Base-by-base conservation (phyloP, 768 basidiomycete genomes). In the Boletus subparvulus region DNA sequence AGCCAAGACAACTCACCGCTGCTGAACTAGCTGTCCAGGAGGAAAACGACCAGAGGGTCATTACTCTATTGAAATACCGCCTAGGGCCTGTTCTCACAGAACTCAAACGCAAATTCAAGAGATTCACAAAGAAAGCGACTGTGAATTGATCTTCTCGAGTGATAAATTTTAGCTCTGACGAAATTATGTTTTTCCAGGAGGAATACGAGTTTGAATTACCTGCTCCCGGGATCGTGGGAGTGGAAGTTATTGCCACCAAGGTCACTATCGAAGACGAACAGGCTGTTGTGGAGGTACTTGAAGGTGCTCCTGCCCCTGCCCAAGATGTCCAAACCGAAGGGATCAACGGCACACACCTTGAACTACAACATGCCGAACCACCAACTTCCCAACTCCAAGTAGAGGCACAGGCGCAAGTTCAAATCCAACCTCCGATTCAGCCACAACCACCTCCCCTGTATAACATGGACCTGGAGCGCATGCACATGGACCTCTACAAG, bases 401-500 rank as follows among this genome's bases (percentile, higher is more conserved):
- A 21, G 21, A 21, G 21, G 21, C 21, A 21, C 21, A 21, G 21
- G 75, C 75, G 10, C 70, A 66, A 52, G 44, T 72, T 5, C 84
- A 72, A 42, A 63, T 65, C 41, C 77, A 71, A 45, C 78, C 62
- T 28, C 73, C 71, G 16, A 54, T 63, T 12, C 75, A 76, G 10
- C 75, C 75, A 17, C 70, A 50, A 28, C 44, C 65, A 16, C 83
- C 83, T 10, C 77, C 76, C 9, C 74, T 94, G 17, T 91, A 83
- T 67, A 86, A 95, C 65, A 87, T 98, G 80, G 94, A 98, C 69
- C 78, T 98, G 37, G 97, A 98, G 65, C 84, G 82, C 60, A 93
- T 99, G 83, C 90, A 95, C 63, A 76, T 79, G 24, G 86, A 91
- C 52, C 78, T 99, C 21, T 93, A 91, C 77, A 87, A 84, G 67